Base-by-base conservation (phyloP, 2,329 filamentous ascomycete species). In the Zopfia rhizophila region DNA sequence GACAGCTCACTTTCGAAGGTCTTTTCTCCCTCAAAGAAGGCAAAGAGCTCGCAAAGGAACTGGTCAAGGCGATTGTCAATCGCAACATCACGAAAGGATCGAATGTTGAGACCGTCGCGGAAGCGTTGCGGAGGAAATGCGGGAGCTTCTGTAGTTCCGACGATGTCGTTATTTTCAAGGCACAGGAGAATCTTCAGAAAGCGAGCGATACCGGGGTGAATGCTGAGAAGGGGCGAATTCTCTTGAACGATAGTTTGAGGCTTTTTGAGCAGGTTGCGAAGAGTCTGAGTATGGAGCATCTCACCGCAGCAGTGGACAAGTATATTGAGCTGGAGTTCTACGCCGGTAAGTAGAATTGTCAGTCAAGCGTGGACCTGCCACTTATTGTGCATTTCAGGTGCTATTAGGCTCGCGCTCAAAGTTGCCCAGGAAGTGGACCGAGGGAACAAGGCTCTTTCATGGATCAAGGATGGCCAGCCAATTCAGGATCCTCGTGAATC, bases 21-120 rank as follows among this genome's bases (percentile, higher is more conserved):
- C 83, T 99, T 0, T 97, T 99, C 70, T 89, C 90, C 3, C 85
- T 88, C 29, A 74, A 81, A 5, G 81, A 85, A 13, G 94, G 94
- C 22, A 91, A 91, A 60, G 91, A 96, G 8, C 82, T 97, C 17
- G 95, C 93, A 3, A 97, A 96, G 72, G 83, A 96, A 43, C 80
- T 99, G 1, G 94, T 99, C 45, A 99, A 97, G 71, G 91, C 93
- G 1, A 97, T 99, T 63, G 94, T 99, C 42, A 97, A 97, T 70
- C 87, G 92, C 63, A 99, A 96, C 70, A 99, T 99, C 60, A 89
- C 93, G 46, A 96, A 91, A 63, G 94, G 95, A 7, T 93, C 92
- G 4, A 99, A 97, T 54, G 93, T 99, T 14, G 95, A 99, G 74
- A 97, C 92, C 0, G 91, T 99, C 17, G 93, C 94, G 0, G 94